Evolutionary conservation across 257 asterid genomes (phyloP), one percentile per base, ranked within the genome.

Genomic region (Hygrophila difformis): DNA sequence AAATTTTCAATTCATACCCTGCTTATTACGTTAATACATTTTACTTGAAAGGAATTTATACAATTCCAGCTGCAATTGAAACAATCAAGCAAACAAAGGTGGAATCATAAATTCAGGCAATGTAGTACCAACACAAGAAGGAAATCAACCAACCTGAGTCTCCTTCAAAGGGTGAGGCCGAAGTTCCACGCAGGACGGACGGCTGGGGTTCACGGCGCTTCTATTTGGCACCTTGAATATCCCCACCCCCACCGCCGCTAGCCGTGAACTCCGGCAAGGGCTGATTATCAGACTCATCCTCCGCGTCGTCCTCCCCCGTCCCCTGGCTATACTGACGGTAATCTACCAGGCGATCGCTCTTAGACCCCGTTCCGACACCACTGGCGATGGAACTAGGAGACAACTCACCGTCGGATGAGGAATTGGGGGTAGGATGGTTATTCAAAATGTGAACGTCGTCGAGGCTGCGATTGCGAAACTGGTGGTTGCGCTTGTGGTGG

Each of bases 101-200:
- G n/a, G n/a, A n/a, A 33, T 12, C 12, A 24, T 33, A 10, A 8
- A 16, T 17, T 28, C 9, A 15, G 57, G 18, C 16, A 51, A 16
- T 24, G 41, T 24, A n/a, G n/a, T n/a, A n/a, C n/a, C n/a, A n/a
- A n/a, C n/a, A n/a, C n/a, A n/a, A n/a, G n/a, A n/a, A n/a, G n/a
- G n/a, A 38, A 37, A 36, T 17, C 14, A 47, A 23, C 53, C 14
- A 38, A 73, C 92, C 86, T 81, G 93, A 48, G 88, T 77, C 69
- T 81, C 93, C 48, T 82, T 63, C 16, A 81, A 64, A n/a, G 93
- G 93, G 41, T 81, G 93, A 47, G 93, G 93, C 51, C 93, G 66
- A 11, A 81, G 93, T 71, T 81, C 93, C 16, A 81, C 71, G 34
- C 69, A 74, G 0, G 77, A 64, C 5, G 93, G 88, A 5, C 93